Evolutionary conservation across 1,284 basidiomycete species (phyloP).

Genomic region (Pyrrhoderma lamaoense): DNA sequence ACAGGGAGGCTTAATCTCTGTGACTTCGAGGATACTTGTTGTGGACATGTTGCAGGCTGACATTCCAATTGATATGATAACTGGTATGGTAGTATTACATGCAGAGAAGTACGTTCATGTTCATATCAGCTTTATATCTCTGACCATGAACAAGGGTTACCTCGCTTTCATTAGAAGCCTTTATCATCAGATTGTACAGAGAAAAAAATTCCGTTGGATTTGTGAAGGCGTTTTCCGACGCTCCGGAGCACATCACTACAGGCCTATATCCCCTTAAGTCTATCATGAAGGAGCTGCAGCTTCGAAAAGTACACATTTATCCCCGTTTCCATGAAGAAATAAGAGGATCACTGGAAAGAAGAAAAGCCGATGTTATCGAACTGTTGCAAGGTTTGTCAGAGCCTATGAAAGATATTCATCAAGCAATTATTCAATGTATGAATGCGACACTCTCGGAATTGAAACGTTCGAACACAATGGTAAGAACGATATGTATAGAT

Average conservation of each 20-base stretch:
- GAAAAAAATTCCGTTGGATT: slow-evolving; percentile 87
- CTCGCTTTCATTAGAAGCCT: slow-evolving; percentile 79
- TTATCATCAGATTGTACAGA: slow-evolving; percentile 84
- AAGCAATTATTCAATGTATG: slow-evolving; percentile 93
- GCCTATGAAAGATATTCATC: slow-evolving; percentile 87
- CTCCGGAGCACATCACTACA: slow-evolving; percentile 90
- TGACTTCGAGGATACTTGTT: slow-evolving; percentile 91
- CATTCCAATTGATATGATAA: slow-evolving; percentile 79
- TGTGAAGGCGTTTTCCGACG: slow-evolving; percentile 94
- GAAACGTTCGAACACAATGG: slow-evolving; percentile 80
- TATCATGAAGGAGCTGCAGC: slow-evolving; percentile 87
- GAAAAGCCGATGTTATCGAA: slow-evolving; percentile 89
- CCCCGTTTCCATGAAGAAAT: slow-evolving; percentile 89
- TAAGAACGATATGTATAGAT: slow-evolving; percentile 29
- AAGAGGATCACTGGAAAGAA: slow-evolving; percentile 71
- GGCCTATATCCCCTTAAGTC: slow-evolving; percentile 88
- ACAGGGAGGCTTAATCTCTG: slow-evolving; percentile 82
- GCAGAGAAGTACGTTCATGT: slow-evolving; percentile 68
- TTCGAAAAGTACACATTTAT: slow-evolving; percentile 85
- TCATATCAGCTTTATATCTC: slow-evolving; percentile 1
- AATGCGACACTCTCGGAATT: slow-evolving; percentile 85
- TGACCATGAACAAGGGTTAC: slow-evolving; percentile 53
- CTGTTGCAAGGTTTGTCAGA: slow-evolving; percentile 84
- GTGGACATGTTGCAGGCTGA: slow-evolving; percentile 91
- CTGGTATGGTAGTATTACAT: slow-evolving; percentile 90